Conservation (phyloP, 2,329 filamentous ascomycete genomes). For the Incumbomyces lentus region DNA sequence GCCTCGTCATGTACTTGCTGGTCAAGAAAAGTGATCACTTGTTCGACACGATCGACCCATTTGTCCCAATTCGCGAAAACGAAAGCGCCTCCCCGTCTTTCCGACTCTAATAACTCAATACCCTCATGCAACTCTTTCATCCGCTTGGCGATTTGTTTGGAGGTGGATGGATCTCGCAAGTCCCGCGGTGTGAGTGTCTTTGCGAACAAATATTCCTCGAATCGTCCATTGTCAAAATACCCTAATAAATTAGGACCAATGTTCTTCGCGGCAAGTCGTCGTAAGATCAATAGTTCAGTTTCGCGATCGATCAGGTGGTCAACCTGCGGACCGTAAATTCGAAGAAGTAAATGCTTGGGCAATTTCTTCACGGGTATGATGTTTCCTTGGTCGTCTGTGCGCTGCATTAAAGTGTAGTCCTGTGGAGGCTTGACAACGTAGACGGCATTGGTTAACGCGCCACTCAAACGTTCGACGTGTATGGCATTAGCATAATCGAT, state of each 20-base stretch:
- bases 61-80: constrained; percentile 93
- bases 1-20: constrained; percentile 46
- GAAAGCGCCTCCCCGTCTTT: constrained; percentile 66
- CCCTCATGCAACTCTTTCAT: constrained; percentile 95
- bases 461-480: constrained; percentile 50
- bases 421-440: constrained; percentile 82
- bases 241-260: constrained; percentile 87
- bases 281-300: constrained; percentile 74
- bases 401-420: constrained; percentile 6
- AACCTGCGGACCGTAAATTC: constrained; percentile 89
- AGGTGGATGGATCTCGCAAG: constrained; percentile 70
- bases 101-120: constrained; percentile 70
- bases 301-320: constrained; percentile 93
- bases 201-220: constrained; percentile 88
- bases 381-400: constrained; percentile 13
- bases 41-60: constrained; percentile 59
- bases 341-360: constrained; percentile 64
- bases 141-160: constrained; percentile 87
- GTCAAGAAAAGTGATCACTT: constrained; percentile 43
- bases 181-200: constrained; percentile 66
- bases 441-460: constrained; percentile 89
- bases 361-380: constrained; percentile 12
- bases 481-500: constrained; percentile 34
- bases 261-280: constrained; percentile 76
- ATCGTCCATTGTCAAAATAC: constrained; percentile 87